phyloP scores from a whole-genome alignment of 176 grass and related monocot genomes.

The Zea mays region DNA sequence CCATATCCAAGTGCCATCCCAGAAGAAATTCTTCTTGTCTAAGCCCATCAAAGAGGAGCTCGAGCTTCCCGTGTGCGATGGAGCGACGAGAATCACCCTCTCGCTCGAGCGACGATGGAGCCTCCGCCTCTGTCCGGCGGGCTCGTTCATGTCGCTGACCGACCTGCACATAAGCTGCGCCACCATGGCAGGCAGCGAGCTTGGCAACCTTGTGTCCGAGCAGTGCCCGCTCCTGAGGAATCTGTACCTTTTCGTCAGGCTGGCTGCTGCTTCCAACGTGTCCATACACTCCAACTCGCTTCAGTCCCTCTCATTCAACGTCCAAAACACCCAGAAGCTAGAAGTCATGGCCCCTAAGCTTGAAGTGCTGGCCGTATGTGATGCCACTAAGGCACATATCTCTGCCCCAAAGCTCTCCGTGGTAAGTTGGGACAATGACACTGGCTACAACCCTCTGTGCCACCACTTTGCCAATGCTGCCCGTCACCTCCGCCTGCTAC shows the following conservation, averaged over 20 bases:
- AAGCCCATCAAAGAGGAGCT: not conserved
- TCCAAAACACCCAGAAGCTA: not conserved
- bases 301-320: not conserved
- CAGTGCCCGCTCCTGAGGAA: slow-evolving; percentile 10
- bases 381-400: not conserved
- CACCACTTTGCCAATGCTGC: not conserved
- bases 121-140: not conserved
- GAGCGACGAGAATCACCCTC: not conserved
- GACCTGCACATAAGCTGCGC: not conserved
- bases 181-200: not conserved
- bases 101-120: not conserved
- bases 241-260: not conserved
- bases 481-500: not conserved
- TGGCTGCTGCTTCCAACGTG: not conserved
- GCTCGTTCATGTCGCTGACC: not conserved
- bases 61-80: not conserved
- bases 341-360: not conserved
- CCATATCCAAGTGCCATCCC: not conserved
- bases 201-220: not conserved
- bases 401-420: not conserved
- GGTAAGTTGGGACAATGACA: not conserved
- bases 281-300: slow-evolving; percentile 10
- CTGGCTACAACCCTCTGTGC: not conserved
- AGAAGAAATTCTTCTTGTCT: not conserved
- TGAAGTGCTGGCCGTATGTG: not conserved